A percentile compares a stretch with the other conserved stretches of the same genome.
Evolutionary conservation across 768 basidiomycete species (phyloP).

Genomic region (Paxillus rubicundulus): DNA sequence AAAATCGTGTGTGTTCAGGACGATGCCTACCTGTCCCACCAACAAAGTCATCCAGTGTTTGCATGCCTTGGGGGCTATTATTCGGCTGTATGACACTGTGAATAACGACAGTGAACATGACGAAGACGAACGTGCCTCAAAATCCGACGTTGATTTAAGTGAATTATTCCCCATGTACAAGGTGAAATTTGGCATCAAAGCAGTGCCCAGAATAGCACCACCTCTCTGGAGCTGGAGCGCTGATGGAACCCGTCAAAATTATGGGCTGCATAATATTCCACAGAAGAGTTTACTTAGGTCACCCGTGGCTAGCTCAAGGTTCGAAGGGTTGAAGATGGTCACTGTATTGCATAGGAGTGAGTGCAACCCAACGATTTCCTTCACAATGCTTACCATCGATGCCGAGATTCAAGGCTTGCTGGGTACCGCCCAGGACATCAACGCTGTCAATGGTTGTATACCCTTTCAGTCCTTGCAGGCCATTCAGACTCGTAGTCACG

Average conservation of each 20-base stretch:
- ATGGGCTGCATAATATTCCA: background rate
- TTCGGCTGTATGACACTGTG: constrained; percentile 46
- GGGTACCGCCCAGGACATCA: constrained; percentile 65
- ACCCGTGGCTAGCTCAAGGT: constrained; percentile 57
- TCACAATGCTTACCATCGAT: constrained; percentile 48
- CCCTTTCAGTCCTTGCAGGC: constrained; percentile 59
- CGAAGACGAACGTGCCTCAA: constrained; percentile 38
- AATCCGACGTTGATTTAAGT: constrained; percentile 46
- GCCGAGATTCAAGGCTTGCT: constrained; percentile 53
- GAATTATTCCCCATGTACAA: constrained; percentile 61
- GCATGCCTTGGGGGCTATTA: constrained; percentile 51
- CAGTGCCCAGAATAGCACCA: constrained; percentile 54
- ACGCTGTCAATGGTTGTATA: constrained; percentile 54
- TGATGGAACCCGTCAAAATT: constrained; percentile 19
- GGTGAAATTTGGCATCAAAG: constrained; percentile 57
- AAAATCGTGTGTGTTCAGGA: background rate
- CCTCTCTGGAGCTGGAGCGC: constrained; percentile 57
- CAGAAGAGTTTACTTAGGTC: constrained; percentile 51
- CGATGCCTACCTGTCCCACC: constrained; percentile 47
- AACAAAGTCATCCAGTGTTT: constrained; percentile 69
- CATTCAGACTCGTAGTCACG: constrained; percentile 57
- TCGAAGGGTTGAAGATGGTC: constrained; percentile 66
- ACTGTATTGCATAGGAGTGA: constrained; percentile 34
- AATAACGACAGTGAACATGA: background rate
- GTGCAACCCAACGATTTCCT: background rate